A percentile compares a stretch with the other conserved stretches of the same genome.
phyloP scores from a whole-genome alignment of 768 basidiomycete species.

The Kockovaella imperatae region DNA sequence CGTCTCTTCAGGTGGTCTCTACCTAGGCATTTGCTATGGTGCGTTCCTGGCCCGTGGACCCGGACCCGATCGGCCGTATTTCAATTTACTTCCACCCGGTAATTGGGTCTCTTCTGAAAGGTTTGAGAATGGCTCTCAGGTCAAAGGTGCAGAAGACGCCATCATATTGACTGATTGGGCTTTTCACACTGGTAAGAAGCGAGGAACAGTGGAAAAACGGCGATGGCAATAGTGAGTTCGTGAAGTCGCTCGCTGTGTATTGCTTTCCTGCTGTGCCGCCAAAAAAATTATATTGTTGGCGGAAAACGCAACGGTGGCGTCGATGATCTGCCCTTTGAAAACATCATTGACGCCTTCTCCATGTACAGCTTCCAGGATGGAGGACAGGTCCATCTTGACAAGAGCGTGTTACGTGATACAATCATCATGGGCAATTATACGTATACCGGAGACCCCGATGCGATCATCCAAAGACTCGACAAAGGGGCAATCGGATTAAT shows the following conservation, averaged over 20 bases:
- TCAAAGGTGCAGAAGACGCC: neutral
- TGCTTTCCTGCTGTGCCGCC: neutral
- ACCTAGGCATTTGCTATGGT: neutral
- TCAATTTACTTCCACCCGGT: neutral
- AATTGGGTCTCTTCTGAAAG: neutral
- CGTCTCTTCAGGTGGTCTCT: neutral
- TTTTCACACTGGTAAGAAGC: neutral
- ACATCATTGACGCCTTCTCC: too few relatives aligned
- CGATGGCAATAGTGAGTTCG: conserved; percentile 1
- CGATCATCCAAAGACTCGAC: neutral
- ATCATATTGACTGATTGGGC: neutral
- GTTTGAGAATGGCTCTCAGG: neutral
- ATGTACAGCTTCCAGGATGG: too few relatives aligned
- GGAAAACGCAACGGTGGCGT: too few relatives aligned
- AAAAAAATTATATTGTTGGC: neutral
- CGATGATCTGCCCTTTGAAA: too few relatives aligned
- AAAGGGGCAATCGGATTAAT: neutral
- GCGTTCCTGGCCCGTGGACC: neutral
- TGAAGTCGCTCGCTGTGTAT: too few relatives aligned
- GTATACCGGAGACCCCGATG: neutral
- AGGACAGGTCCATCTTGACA: too few relatives aligned
- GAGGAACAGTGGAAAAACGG: neutral
- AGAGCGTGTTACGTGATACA: neutral
- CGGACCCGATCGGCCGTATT: neutral
- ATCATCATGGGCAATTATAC: too few relatives aligned